Evolutionary conservation across 768 basidiomycete species (phyloP).

Genomic region (Hericium rajendrae): DNA sequence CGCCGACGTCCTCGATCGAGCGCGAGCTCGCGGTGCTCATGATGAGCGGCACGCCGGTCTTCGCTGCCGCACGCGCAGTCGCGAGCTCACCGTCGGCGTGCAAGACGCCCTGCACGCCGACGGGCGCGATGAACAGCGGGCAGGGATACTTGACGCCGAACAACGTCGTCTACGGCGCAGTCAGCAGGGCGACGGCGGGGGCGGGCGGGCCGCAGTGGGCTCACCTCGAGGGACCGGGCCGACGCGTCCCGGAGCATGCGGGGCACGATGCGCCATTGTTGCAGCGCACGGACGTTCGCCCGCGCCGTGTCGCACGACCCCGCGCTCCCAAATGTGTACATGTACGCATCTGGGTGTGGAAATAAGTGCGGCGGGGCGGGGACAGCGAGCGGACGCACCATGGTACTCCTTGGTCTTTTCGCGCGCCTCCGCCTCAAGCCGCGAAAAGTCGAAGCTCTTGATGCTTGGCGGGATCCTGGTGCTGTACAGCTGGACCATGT

Average conservation of each 20-base stretch:
- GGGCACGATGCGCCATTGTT: slow-evolving; percentile 68
- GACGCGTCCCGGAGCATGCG: slow-evolving; percentile 63
- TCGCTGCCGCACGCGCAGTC: slow-evolving; percentile 53
- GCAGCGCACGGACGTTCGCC: slow-evolving; percentile 55
- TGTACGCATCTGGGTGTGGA: slow-evolving; percentile 44
- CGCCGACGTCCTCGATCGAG: slow-evolving; percentile 69
- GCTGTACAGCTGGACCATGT: background rate
- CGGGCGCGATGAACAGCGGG: slow-evolving; percentile 58
- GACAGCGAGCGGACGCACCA: slow-evolving; percentile 27
- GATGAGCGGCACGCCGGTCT: slow-evolving; percentile 56
- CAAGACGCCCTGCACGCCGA: slow-evolving; percentile 68
- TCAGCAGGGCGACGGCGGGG: background rate
- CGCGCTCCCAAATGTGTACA: slow-evolving; percentile 72
- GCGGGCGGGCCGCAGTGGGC: background rate
- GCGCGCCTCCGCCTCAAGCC: slow-evolving; percentile 56
- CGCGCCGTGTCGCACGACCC: slow-evolving; percentile 59
- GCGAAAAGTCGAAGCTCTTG: slow-evolving; percentile 50
- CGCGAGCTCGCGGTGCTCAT: slow-evolving; percentile 69
- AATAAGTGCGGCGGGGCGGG: too few species aligned
- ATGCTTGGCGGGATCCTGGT: slow-evolving; percentile 17
- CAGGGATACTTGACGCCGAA: slow-evolving; percentile 56
- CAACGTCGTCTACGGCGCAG: slow-evolving; percentile 44
- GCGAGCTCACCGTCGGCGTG: slow-evolving; percentile 65
- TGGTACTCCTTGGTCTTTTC: slow-evolving; percentile 51
- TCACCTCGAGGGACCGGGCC: slow-evolving; percentile 48